These are phyloP conservation scores for Coniella vitis DNA, from an alignment of 2,329 filamentous ascomycete genomes.

Conservation along the genomic window DNA sequence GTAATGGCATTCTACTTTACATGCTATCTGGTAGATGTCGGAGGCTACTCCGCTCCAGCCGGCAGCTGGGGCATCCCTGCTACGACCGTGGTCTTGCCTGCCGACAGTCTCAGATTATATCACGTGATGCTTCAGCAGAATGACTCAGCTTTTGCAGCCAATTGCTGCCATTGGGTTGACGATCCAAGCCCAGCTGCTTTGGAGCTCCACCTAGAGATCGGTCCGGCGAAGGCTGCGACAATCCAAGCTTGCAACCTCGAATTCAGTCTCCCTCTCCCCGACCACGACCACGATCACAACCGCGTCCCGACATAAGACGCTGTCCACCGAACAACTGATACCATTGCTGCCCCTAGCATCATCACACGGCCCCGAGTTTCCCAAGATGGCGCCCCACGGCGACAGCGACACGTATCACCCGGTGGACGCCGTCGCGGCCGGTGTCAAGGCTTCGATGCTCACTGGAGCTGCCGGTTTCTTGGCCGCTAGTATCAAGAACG, in stretches of 20 bases:
- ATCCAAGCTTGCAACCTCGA: slow-evolving; percentile 7
- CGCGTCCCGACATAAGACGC: too few relatives aligned
- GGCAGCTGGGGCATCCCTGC: too few relatives aligned
- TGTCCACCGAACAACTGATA: background rate
- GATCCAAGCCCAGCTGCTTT: background rate
- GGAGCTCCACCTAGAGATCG: slow-evolving; percentile 10
- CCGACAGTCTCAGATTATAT: background rate
- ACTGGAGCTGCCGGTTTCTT: slow-evolving; percentile 54
- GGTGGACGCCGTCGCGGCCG: slow-evolving; percentile 51
- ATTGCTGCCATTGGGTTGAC: slow-evolving; percentile 4
- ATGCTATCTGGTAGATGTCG: too few relatives aligned
- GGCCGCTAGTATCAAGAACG: slow-evolving; percentile 64
- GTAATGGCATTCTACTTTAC: too few relatives aligned
- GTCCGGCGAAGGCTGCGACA: slow-evolving; percentile 1
- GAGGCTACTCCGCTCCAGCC: too few relatives aligned
- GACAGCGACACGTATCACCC: slow-evolving; percentile 28
- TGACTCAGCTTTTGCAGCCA: slow-evolving; percentile 7
- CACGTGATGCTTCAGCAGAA: background rate
- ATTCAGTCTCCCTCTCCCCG: slow-evolving; percentile 3
- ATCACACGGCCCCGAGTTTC: background rate
- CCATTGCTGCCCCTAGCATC: background rate
- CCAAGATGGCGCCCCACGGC: slow-evolving; percentile 26
- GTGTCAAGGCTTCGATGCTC: slow-evolving; percentile 47
- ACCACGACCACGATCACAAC: background rate
- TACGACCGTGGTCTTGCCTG: too few relatives aligned